Evolutionary conservation across 768 basidiomycete genomes (phyloP).

Genomic region (Clitopilus hobsonii): DNA sequence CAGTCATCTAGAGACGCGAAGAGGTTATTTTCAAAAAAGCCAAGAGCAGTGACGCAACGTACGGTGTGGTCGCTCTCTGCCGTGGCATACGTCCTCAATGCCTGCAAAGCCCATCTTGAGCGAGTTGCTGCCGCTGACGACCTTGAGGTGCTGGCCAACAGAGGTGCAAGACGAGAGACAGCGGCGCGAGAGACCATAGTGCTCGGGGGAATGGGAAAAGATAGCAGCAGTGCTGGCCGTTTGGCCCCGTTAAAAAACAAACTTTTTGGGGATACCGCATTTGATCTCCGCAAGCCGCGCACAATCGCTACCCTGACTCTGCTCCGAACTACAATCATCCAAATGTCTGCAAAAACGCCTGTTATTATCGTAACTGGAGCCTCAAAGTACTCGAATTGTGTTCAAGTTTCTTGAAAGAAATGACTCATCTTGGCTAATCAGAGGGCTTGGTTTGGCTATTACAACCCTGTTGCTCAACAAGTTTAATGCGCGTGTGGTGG

Average conservation of each 20-base stretch:
- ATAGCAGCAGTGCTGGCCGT: slow-evolving; percentile 14
- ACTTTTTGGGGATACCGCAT: slow-evolving; percentile 2
- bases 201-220: slow-evolving; percentile 24
- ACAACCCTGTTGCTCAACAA: slow-evolving; percentile 59
- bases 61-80: slow-evolving; percentile 41
- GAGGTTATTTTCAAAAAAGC: slow-evolving; percentile 6
- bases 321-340: slow-evolving; percentile 1
- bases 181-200: slow-evolving; percentile 61
- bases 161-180: slow-evolving; percentile 60
- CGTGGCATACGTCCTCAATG: slow-evolving; percentile 61
- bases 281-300: slow-evolving; percentile 2
- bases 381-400: slow-evolving; percentile 48
- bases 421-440: slow-evolving; percentile 15
- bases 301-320: slow-evolving; percentile 12
- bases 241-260: slow-evolving; percentile 7
- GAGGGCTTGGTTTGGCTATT: slow-evolving; percentile 77
- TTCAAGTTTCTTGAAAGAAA: slow-evolving; percentile 2
- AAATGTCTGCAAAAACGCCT: slow-evolving; percentile 31
- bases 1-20: slow-evolving; percentile 71
- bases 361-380: slow-evolving; percentile 83
- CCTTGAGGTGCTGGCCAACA: slow-evolving; percentile 46
- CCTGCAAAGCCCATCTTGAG: slow-evolving; percentile 30
- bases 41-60: slow-evolving; percentile 18
- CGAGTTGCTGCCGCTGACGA: slow-evolving; percentile 34
- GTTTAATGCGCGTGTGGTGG: slow-evolving; percentile 65